Base-by-base conservation (phyloP, 305 asterid genomes). In the Rubia tinctorum region DNA sequence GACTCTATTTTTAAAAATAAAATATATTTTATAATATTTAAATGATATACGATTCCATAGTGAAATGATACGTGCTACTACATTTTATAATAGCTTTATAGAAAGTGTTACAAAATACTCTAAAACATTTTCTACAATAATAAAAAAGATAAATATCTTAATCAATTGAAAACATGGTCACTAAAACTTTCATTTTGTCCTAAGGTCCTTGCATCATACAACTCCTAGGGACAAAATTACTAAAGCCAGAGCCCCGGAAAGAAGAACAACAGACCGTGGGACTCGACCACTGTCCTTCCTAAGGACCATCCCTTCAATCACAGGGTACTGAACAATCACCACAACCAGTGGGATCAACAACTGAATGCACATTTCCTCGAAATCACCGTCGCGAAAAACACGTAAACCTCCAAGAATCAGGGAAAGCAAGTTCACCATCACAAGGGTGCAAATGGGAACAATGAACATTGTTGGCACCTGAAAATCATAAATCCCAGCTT, bases 241-340 rank as follows among this genome's bases (percentile, higher is more conserved):
- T 18, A 75, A 8, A 8, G 85, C 73, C 68, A 86, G 43, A 2
- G 72, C 30, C 63, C 51, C 49, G 7, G 95, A 84, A 63, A 80
- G 7, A 30, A 84, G 40, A 37, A 81, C 51, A 22, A 80, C 82
- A 10, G 55, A 78, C 0, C 71, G 44, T 1, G 91, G 78, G 60
- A 91, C 78, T 0, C 89, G 40, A 0, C 92, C 93, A 22, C 79
- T 80, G 44, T 87, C 95, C 82, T 78, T 86, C 86, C 95, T 87
- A 64, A 84, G 67, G 34, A 86, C 67, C 89, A 91, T 89, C 43
- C 92, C 97, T 85, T 87, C 92, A 15, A 88, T 53, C 37, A 89
- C 79, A 43, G 90, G 95, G 45, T 75, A 85, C 60, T 83, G 78
- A 82, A 87, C 44, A 37, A 77, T 12, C 45, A 83, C 9, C 4